A percentile compares a stretch with the other conserved stretches of the same genome.
Conservation (phyloP, 2,329 filamentous ascomycete species). For the Chaetomium sp. region DNA sequence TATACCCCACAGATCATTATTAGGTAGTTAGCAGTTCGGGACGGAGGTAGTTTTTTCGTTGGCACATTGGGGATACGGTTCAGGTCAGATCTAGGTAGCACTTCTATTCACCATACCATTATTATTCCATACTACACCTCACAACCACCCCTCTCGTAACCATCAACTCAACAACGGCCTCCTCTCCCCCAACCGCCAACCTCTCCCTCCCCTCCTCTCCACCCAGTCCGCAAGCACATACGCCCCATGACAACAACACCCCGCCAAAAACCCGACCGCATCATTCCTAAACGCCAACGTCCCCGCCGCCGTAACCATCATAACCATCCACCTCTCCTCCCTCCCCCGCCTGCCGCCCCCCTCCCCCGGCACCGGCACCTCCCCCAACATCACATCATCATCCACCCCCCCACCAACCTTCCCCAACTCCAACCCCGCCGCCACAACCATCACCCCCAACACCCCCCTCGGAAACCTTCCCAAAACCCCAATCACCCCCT, state of each 20-base stretch:
- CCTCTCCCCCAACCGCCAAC: conserved; percentile 5
- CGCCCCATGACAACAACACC: conserved; percentile 75
- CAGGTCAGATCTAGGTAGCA: not conserved
- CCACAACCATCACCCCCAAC: conserved; percentile 85
- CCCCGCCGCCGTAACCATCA: conserved; percentile 83
- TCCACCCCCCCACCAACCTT: conserved; percentile 65
- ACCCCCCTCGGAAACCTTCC: conserved; percentile 73
- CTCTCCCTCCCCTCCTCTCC: conserved; percentile 34
- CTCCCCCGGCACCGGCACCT: conserved; percentile 35
- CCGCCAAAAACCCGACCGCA: conserved; percentile 80
- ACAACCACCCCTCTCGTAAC: not conserved
- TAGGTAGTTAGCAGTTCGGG: not conserved
- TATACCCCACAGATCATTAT: not conserved
- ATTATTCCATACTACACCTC: not conserved
- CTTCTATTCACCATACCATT: not conserved
- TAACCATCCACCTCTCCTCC: conserved; percentile 79
- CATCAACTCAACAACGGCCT: conserved; percentile 16
- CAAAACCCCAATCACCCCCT: conserved; percentile 64
- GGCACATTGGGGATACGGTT: not conserved
- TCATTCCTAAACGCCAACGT: conserved; percentile 88
- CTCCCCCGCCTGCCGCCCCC: conserved; percentile 52
- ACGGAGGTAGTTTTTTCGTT: not conserved
- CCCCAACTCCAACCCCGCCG: conserved; percentile 82
- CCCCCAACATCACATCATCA: conserved; percentile 58
- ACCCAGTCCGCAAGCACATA: conserved; percentile 54